phyloP scores from a whole-genome alignment of 768 basidiomycete genomes.

The Phylloporus rhodoxanthus region DNA sequence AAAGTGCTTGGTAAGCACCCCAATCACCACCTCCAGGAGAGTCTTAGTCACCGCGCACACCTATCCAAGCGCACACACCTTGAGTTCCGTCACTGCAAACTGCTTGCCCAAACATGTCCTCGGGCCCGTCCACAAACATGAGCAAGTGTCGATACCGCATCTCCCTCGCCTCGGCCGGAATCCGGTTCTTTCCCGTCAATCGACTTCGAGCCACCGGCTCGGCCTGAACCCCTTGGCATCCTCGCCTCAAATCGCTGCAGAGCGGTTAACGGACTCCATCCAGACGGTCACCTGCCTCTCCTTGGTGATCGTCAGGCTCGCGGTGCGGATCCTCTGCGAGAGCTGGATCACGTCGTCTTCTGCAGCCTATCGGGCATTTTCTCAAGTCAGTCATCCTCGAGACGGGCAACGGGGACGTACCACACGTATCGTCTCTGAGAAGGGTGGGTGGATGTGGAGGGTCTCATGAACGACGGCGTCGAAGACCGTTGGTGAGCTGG shows the following conservation, averaged over 20 bases:
- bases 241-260: constrained; percentile 29
- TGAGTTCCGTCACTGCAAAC: constrained; percentile 40
- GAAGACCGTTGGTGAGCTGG: constrained; percentile 42
- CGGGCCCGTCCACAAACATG: constrained; percentile 49
- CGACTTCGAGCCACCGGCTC: constrained; percentile 50
- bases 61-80: constrained; percentile 15
- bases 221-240: too few species aligned
- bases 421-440: constrained; percentile 17
- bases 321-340: constrained; percentile 38
- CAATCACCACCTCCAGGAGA: constrained; percentile 18
- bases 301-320: constrained; percentile 39
- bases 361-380: constrained; percentile 29
- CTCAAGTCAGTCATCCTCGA: background rate
- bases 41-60: background rate
- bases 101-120: constrained; percentile 43
- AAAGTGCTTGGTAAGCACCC: constrained; percentile 39
- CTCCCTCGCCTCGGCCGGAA: constrained; percentile 30
- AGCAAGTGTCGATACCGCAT: constrained; percentile 45
- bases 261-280: constrained; percentile 43
- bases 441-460: constrained; percentile 39
- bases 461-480: constrained; percentile 46
- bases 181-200: constrained; percentile 11
- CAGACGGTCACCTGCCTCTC: constrained; percentile 41
- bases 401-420: constrained; percentile 1
- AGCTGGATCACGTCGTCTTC: constrained; percentile 59